phyloP scores from a whole-genome alignment of 495 filamentous ascomycete species.

The Daldinia loculata region DNA sequence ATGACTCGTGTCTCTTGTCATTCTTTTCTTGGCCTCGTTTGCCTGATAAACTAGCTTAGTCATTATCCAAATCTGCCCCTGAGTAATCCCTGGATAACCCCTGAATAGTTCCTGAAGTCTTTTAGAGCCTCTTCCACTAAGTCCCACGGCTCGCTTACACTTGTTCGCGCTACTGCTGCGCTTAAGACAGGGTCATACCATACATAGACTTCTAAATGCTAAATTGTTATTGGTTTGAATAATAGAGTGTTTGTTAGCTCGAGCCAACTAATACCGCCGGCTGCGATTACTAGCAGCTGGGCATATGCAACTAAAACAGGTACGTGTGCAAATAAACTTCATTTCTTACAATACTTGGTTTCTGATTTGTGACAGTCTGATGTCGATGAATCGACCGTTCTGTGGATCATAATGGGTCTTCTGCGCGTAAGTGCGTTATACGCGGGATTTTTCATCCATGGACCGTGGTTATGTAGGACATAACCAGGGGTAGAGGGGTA shows the following conservation, averaged over 20 bases:
- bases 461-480: background rate
- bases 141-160: background rate
- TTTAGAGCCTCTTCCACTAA: slow-evolving; percentile 7
- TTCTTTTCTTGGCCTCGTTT: background rate
- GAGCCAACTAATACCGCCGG: slow-evolving; percentile 21
- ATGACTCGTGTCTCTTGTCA: background rate
- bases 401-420: slow-evolving; percentile 15
- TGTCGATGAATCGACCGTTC: slow-evolving; percentile 10
- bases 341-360: slow-evolving; percentile 14
- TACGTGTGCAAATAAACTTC: slow-evolving; percentile 26
- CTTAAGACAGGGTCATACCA: background rate
- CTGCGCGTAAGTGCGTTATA: slow-evolving; percentile 11
- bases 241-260: background rate
- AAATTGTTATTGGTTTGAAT: slow-evolving; percentile 16
- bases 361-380: slow-evolving; percentile 2
- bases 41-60: slow-evolving; percentile 11
- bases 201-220: slow-evolving; percentile 2
- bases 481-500: slow-evolving; percentile 25
- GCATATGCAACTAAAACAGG: slow-evolving; percentile 24
- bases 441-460: slow-evolving; percentile 8
- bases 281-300: slow-evolving; percentile 26
- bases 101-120: slow-evolving; percentile 13
- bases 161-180: slow-evolving; percentile 16
- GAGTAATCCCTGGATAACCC: slow-evolving; percentile 9
- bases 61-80: slow-evolving; percentile 3